Conservation (phyloP, 2,329 filamentous ascomycete species). For the Xylaria digitata region DNA sequence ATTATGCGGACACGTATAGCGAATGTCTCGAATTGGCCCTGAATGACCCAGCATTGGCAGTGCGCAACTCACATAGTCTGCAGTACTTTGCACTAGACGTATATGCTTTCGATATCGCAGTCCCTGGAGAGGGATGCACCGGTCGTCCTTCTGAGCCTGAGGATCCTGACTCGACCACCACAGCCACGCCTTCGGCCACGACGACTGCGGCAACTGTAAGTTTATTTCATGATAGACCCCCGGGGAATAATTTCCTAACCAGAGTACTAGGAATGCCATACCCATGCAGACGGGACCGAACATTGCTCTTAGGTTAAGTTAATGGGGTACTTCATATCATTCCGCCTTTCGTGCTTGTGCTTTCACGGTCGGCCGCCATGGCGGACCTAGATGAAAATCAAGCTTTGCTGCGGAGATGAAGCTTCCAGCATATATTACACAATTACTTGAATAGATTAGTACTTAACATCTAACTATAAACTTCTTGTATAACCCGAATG, state of each 20-base stretch:
- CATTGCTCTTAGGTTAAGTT: constrained; percentile 4
- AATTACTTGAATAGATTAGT: too few relatives aligned
- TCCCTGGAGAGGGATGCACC: constrained; percentile 12
- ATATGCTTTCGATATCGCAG: constrained; percentile 7
- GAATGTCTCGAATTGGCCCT: constrained; percentile 13
- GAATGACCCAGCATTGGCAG: constrained; percentile 6
- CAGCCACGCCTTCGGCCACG: background rate
- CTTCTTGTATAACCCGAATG: too few relatives aligned
- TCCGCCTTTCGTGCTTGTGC: background rate
- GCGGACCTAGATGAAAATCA: too few relatives aligned
- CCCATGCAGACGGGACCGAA: constrained; percentile 14
- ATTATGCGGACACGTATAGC: constrained; percentile 16
- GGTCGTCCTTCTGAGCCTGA: constrained; percentile 11
- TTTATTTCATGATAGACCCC: background rate
- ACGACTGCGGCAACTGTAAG: constrained; percentile 12
- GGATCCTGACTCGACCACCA: background rate
- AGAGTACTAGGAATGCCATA: constrained; percentile 4
- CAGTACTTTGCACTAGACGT: constrained; percentile 18
- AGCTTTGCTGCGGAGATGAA: too few relatives aligned
- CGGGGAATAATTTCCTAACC: background rate
- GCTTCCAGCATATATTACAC: too few relatives aligned
- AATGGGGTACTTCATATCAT: background rate
- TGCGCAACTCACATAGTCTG: constrained; percentile 10
- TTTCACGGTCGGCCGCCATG: too few relatives aligned
- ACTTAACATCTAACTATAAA: too few relatives aligned